Evolutionary conservation across 805 yeast genomes (phyloP).

Genomic region (Cyberlindnera maclurae): DNA sequence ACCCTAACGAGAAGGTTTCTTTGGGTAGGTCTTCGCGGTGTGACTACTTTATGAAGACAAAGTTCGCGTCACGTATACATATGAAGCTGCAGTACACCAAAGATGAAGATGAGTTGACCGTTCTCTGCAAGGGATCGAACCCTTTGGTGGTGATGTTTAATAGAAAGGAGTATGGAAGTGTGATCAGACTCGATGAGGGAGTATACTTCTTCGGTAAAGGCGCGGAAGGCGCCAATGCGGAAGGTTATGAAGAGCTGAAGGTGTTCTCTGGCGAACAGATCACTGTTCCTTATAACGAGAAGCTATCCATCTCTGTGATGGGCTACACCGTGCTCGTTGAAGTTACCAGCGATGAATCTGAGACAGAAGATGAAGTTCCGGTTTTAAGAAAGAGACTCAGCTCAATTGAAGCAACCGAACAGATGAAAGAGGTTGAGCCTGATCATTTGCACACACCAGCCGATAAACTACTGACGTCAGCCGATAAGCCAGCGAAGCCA

Average conservation of each 20-base stretch:
- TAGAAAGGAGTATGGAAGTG: conserved; percentile 28
- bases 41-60: conserved; percentile 39
- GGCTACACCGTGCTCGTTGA: conserved; percentile 53
- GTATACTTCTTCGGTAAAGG: conserved; percentile 18
- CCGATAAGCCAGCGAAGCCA: conserved; percentile 3
- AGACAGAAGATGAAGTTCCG: conserved; percentile 31
- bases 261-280: conserved; percentile 59
- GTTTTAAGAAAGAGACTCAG: conserved; percentile 16
- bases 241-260: conserved; percentile 32
- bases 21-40: conserved; percentile 58
- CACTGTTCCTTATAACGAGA: conserved; percentile 53
- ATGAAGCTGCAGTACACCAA: conserved; percentile 41
- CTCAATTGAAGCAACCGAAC: conserved; percentile 13
- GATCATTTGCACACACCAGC: conserved; percentile 6
- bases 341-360: conserved; percentile 36
- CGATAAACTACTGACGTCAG: conserved; percentile 5
- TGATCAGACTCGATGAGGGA: conserved; percentile 15
- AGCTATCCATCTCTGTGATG: conserved; percentile 62
- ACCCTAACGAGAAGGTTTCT: conserved; percentile 14
- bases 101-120: conserved; percentile 33
- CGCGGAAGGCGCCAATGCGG: conserved; percentile 8
- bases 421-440: conserved; percentile 5
- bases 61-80: conserved; percentile 63
- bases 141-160: conserved; percentile 71
- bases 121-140: conserved; percentile 77